Evolutionary conservation across 768 basidiomycete genomes (phyloP), one percentile per base, ranked within the genome.

Genomic region (Holtermanniella nyarrowii): DNA sequence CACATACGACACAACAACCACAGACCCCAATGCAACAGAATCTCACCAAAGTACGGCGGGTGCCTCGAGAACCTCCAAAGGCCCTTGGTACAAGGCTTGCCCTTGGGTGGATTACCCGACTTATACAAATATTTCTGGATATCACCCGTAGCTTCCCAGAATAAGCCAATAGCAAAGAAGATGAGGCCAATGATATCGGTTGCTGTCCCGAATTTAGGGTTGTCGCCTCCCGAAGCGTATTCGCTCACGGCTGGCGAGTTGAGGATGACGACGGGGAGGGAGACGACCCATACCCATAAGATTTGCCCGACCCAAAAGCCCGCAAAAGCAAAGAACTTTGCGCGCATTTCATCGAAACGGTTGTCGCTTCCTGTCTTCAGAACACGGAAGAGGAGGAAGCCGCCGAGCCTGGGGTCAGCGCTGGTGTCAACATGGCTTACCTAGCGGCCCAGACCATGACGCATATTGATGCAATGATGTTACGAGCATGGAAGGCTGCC

Each of bases 21-120:
- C 23, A 59, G 26, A 3, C 49, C 57, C 53, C 59, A 61, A 24
- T 60, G 61, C 21, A 62, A 14, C 1, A 75, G 76, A 62, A 70
- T 81, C 79, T 84, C 83, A 62, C 82, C 82, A 58, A 83, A 83
- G 63, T 83, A 84, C 0, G 82, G 80, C 18, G 83, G 82, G 57
- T 84, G 82, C 3, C 60, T 27, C 4, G 57, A 65, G 45, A 48
- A 68, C 11, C 60, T 54, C 69, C 69, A 60, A 61, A 76, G 46
- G 74, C 65, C 65, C 31, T 59, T 61, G 20, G 62, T 66, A 54
- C 66, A 77, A 5, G 80, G 78, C 27, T 71, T 65, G 42, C 78
- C 77, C 58, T 77, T 80, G 0, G 79, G 75, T 25, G 74, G 71
- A 23, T 78, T 75, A 3, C 69, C 68, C 21, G 75, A 68, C 61